Conservation (phyloP, 805 yeast species). For the Peterozyma xylosa region DNA sequence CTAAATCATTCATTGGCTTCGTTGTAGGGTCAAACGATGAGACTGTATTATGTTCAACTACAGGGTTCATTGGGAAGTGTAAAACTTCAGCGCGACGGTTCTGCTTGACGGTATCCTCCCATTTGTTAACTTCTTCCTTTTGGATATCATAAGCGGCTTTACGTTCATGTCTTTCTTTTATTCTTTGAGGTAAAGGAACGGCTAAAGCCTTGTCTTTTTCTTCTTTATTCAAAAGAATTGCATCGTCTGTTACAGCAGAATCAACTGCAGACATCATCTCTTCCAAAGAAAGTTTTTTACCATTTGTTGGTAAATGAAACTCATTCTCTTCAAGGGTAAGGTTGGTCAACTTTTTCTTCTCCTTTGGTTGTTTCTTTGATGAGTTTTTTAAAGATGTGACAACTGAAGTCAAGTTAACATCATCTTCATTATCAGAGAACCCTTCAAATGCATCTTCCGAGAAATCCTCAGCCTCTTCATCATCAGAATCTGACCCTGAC, state of each 20-base stretch:
- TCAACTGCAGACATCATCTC: slow-evolving; percentile 72
- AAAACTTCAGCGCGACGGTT: slow-evolving; percentile 83
- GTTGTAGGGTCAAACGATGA: slow-evolving; percentile 48
- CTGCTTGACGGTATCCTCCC: slow-evolving; percentile 78
- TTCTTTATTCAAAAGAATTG: slow-evolving; percentile 34
- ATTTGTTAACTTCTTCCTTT: slow-evolving; percentile 76
- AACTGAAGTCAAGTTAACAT: slow-evolving; percentile 43
- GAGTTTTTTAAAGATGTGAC: slow-evolving; percentile 30
- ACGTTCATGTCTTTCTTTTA: slow-evolving; percentile 81
- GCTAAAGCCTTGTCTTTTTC: slow-evolving; percentile 44
- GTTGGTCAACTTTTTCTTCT: slow-evolving; percentile 40
- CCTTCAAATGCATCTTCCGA: slow-evolving; percentile 12
- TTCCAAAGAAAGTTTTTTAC: slow-evolving; percentile 51
- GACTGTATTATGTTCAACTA: slow-evolving; percentile 34
- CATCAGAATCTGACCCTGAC: slow-evolving; percentile 16
- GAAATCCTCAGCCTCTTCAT: slow-evolving; percentile 14
- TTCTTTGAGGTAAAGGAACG: slow-evolving; percentile 79
- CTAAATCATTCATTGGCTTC: slow-evolving; percentile 52
- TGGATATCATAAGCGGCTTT: slow-evolving; percentile 87
- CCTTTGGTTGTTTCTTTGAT: slow-evolving; percentile 26
- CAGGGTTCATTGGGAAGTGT: slow-evolving; percentile 57
- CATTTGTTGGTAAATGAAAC: slow-evolving; percentile 55
- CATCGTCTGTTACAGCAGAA: slow-evolving; percentile 38
- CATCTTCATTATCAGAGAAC: slow-evolving; percentile 39
- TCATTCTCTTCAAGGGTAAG: slow-evolving; percentile 60